Base-by-base conservation (phyloP, 208 protist species). In the Wallacemonas collosoma region DNA sequence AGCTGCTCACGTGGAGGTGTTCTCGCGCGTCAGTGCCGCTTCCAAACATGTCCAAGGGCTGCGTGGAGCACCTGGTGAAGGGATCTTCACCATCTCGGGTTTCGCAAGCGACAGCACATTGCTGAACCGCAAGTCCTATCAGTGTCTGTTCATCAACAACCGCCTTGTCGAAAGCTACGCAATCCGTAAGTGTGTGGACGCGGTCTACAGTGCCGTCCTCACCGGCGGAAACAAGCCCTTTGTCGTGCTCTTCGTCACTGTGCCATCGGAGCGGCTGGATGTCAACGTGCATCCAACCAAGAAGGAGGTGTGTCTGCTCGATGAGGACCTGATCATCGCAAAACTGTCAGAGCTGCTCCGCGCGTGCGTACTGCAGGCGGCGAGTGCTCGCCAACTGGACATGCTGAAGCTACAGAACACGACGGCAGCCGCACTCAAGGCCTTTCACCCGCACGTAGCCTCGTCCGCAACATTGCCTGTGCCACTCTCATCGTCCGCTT, bases 261-360 rank as follows among this genome's bases (percentile, higher is more conserved):
- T 99, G 1, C 88, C 90, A 6, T 83, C 95, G 0, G 81, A 97
- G 41, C 85, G 93, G 17, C 76, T 99, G 1, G 99, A 99, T 84
- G 98, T 99, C n/a, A 99, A 99, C 79, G 95, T 99, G 60, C 98
- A 99, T 73, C 99, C 99, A 4, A 99, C 99, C 12, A 99, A 99
- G 83, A 86, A 96, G 61, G 95, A 99, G 76, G 94, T 98, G 6
- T 81, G 72, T 26, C 68, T 97, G 14, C 80, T 97, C 4, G 85
- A 97, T 60, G 93, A 97, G 64, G 88, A 93, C 45, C 76, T 87
- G 39, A 81, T 97, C 58, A 60, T 95, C 63, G 66, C 75, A 1
- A 80, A 70, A 12, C 57, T 95, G 12, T 77, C 81, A 17, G 85
- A 91, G 72, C 73, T 82, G 51, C 73, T 91, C 17, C 80, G 83